phyloP scores from a whole-genome alignment of 768 basidiomycete species.

The Clitopilus hobsonii region DNA sequence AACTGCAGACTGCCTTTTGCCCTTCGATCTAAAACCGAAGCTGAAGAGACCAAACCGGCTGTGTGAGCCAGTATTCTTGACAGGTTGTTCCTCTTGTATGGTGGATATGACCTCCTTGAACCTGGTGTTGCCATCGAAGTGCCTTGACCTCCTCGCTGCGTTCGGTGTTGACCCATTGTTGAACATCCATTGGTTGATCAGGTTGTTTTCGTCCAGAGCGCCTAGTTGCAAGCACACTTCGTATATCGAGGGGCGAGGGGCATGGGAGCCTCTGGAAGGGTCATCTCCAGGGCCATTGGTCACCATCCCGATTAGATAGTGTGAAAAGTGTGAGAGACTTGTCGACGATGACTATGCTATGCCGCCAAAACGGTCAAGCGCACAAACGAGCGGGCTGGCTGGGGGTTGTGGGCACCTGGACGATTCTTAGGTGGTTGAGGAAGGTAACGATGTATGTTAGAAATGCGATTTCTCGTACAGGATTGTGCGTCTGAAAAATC shows the following conservation, averaged over 20 bases:
- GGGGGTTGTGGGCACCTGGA: background rate
- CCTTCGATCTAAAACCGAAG: background rate
- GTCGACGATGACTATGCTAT: background rate
- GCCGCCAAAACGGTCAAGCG: background rate
- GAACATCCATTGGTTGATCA: conserved; percentile 28
- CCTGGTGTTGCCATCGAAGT: conserved; percentile 6
- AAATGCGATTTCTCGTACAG: background rate
- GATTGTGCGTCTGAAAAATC: background rate
- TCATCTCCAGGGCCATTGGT: conserved; percentile 1
- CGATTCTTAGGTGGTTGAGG: background rate
- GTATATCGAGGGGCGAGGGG: conserved; percentile 25
- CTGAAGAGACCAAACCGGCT: background rate
- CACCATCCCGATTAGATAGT: conserved; percentile 1
- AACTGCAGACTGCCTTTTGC: background rate
- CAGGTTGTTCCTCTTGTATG: conserved; percentile 3
- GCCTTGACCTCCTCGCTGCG: background rate
- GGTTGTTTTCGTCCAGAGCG: conserved; percentile 24
- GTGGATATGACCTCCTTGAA: conserved; percentile 13
- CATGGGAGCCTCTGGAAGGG: conserved; percentile 13
- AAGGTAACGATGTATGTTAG: background rate
- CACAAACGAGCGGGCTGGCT: background rate
- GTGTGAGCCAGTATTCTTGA: background rate
- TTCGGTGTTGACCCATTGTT: conserved; percentile 14
- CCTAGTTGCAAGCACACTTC: conserved; percentile 28
- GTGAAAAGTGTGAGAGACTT: background rate